Conservation (phyloP, 2,329 filamentous ascomycete genomes). For the Ramularia endophylla region DNA sequence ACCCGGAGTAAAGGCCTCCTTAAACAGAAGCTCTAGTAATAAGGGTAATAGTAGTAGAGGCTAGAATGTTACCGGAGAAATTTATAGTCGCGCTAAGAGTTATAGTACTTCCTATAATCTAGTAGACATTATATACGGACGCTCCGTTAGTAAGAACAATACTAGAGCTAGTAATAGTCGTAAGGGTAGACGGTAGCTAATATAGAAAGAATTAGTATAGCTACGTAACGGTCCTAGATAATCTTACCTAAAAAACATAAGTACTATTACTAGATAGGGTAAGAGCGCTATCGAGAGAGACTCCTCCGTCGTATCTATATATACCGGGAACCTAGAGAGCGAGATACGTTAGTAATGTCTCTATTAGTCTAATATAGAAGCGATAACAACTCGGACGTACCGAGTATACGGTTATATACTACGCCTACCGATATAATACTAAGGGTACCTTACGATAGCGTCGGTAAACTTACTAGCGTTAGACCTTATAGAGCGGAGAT, state of each 20-base stretch:
- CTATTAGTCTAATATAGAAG: too few relatives aligned
- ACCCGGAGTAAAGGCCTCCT: slow-evolving; percentile 6
- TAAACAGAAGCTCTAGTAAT: slow-evolving; percentile 2
- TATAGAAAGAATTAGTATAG: too few relatives aligned
- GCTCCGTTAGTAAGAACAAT: slow-evolving; percentile 4
- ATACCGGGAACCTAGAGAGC: slow-evolving; percentile 1
- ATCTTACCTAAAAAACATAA: slow-evolving; percentile 6
- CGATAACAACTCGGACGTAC: too few relatives aligned
- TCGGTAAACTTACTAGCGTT: not conserved
- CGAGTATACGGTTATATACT: too few relatives aligned
- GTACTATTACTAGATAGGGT: slow-evolving; percentile 1
- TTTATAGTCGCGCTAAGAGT: slow-evolving; percentile 4
- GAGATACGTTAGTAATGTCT: too few relatives aligned
- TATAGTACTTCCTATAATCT: slow-evolving; percentile 5
- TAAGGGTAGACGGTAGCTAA: slow-evolving; percentile 2
- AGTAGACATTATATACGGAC: slow-evolving; percentile 7
- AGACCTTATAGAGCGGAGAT: slow-evolving; percentile 4
- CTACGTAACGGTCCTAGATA: not conserved
- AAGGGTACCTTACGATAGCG: too few relatives aligned
- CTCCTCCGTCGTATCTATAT: slow-evolving; percentile 6
- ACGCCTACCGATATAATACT: too few relatives aligned
- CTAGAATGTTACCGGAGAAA: slow-evolving; percentile 7
- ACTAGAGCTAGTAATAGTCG: slow-evolving; percentile 4
- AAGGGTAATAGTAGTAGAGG: slow-evolving; percentile 6
- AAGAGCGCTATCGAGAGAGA: slow-evolving; percentile 2